These are phyloP conservation scores for Rachicladosporium sp. DNA, from an alignment of 2,329 filamentous ascomycete genomes.

Conservation along the genomic window DNA sequence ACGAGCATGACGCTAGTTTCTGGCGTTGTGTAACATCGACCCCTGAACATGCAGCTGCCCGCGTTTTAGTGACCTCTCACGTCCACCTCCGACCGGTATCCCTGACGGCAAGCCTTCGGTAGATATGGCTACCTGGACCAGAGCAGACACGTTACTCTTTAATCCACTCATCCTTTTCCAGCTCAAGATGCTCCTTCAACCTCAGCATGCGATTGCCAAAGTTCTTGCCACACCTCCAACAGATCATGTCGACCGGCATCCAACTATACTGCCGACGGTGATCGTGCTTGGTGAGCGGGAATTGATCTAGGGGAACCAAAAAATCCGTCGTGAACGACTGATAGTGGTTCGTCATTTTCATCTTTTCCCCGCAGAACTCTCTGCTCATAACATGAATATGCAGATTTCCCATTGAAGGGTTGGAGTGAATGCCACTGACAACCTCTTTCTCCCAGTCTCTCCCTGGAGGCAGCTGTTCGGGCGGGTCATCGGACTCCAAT, in stretches of 20 bases:
- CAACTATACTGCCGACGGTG: slow-evolving; percentile 46
- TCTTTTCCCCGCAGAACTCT: slow-evolving; percentile 59
- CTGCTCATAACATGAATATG: slow-evolving; percentile 79
- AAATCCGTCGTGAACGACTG: slow-evolving; percentile 83
- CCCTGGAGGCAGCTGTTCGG: slow-evolving; percentile 48
- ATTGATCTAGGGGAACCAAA: slow-evolving; percentile 64
- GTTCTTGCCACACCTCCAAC: slow-evolving; percentile 69
- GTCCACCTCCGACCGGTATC: no score
- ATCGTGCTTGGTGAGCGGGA: slow-evolving; percentile 61
- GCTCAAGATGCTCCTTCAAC: slow-evolving; percentile 62
- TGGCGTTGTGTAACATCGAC: no score
- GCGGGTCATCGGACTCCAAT: slow-evolving; percentile 36
- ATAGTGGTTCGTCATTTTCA: slow-evolving; percentile 81
- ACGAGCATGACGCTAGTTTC: no score
- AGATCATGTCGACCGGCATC: slow-evolving; percentile 54
- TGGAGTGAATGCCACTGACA: slow-evolving; percentile 67
- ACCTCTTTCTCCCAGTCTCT: slow-evolving; percentile 70
- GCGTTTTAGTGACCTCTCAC: no score
- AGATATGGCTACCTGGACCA: background rate
- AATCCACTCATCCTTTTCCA: slow-evolving; percentile 68
- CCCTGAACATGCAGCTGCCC: background rate
- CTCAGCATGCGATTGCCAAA: slow-evolving; percentile 64
- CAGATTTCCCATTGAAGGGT: slow-evolving; percentile 82
- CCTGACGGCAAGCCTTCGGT: no score
- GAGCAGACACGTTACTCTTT: slow-evolving; percentile 33